Percentiles rank a stretch among this genome's conserved stretches.
phyloP scores from a whole-genome alignment of 352 stramenopile genomes.

The Phytophthora uliginosa region DNA sequence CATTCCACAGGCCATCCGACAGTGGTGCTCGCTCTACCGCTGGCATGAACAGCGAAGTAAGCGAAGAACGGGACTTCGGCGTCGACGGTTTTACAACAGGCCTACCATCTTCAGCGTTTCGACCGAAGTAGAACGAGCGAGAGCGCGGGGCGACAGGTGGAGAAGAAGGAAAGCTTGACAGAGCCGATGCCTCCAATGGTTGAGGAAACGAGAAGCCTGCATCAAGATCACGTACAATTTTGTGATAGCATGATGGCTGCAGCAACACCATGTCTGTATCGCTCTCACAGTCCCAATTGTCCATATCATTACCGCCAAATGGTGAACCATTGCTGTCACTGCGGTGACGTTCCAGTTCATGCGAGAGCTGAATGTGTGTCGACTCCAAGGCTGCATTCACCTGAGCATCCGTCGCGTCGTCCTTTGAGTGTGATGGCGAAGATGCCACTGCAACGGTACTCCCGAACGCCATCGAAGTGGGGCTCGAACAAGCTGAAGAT shows the following conservation, averaged over 20 bases:
- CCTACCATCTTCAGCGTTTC: conserved; percentile 18
- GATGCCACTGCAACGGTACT: conserved; percentile 46
- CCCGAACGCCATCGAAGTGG: conserved; percentile 33
- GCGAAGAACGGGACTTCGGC: conserved; percentile 37
- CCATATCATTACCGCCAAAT: conserved; percentile 19
- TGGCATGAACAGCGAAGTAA: conserved; percentile 50
- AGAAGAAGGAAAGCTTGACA: conserved; percentile 38
- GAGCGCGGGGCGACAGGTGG: conserved; percentile 30
- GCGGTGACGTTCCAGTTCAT: conserved; percentile 20
- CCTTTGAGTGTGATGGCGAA: conserved; percentile 35
- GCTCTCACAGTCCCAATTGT: conserved; percentile 35
- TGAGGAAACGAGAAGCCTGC: conserved; percentile 67
- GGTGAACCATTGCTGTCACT: conserved; percentile 18
- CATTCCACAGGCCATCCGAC: conserved; percentile 41
- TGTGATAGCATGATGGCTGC: conserved; percentile 48
- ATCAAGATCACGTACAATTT: conserved; percentile 69
- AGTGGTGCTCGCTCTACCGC: conserved; percentile 35
- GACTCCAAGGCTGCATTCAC: conserved; percentile 39
- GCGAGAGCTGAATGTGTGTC: conserved; percentile 23
- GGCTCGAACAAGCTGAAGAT: conserved; percentile 27
- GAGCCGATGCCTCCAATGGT: conserved; percentile 35
- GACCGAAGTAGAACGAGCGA: conserved; percentile 21
- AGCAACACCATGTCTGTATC: conserved; percentile 24
- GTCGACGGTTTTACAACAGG: conserved; percentile 19
- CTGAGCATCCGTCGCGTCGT: conserved; percentile 30